phyloP scores from a whole-genome alignment of 371 early-diverging fungal genomes.

The Saksenaea vasiformis region DNA sequence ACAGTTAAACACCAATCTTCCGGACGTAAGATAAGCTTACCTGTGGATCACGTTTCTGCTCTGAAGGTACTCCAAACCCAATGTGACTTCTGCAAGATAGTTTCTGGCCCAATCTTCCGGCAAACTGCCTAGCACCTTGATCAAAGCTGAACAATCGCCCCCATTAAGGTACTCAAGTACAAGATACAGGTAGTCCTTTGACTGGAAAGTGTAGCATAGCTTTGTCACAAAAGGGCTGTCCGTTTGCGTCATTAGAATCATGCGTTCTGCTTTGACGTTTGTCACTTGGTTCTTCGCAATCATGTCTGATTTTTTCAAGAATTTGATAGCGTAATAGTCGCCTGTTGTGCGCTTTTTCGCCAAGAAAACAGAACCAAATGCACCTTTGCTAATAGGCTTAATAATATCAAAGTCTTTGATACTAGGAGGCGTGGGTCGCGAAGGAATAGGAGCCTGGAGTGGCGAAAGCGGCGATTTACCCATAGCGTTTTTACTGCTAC shows the following conservation, averaged over 20 bases:
- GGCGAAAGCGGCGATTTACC: constrained; percentile 51
- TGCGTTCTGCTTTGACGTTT: constrained; percentile 87
- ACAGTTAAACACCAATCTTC: constrained; percentile 7
- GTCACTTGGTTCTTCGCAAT: constrained; percentile 91
- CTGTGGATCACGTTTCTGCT: constrained; percentile 80
- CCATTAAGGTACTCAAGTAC: constrained; percentile 97
- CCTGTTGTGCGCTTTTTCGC: constrained; percentile 86
- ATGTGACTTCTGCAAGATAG: constrained; percentile 92
- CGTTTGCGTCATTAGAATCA: constrained; percentile 83
- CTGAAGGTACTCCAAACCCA: constrained; percentile 93
- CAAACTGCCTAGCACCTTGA: constrained; percentile 84
- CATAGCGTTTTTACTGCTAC: constrained; percentile 7
- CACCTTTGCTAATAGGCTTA: constrained; percentile 91
- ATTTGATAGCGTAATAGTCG: constrained; percentile 90
- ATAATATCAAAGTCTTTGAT: constrained; percentile 92
- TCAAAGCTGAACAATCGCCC: constrained; percentile 92
- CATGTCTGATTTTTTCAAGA: constrained; percentile 88
- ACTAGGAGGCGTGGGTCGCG: constrained; percentile 62
- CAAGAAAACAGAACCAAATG: constrained; percentile 88
- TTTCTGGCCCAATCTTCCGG: constrained; percentile 91
- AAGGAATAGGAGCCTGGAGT: constrained; percentile 38
- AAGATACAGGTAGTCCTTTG: constrained; percentile 86
- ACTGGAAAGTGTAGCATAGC: constrained; percentile 93
- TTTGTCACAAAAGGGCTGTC: constrained; percentile 94
- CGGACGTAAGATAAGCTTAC: constrained; percentile 41